Percentiles rank a stretch among this genome's conserved stretches.
Evolutionary conservation across 2,329 filamentous ascomycete species (phyloP).

Genomic region (Trichoderma brevicompactum): DNA sequence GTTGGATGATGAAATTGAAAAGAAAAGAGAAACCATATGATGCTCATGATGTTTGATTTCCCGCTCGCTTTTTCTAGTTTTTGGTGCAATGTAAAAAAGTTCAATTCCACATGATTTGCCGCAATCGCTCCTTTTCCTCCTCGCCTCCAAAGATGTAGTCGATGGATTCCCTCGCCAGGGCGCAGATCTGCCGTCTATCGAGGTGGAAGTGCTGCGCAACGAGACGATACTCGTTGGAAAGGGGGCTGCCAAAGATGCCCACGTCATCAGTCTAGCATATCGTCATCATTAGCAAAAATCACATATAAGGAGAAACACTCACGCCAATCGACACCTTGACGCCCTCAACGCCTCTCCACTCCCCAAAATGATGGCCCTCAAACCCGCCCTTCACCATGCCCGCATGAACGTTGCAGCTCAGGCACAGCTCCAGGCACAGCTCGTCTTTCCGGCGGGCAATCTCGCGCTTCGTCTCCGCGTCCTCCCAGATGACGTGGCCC

Average conservation of each 20-base stretch:
- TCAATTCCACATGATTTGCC: conserved; percentile 53
- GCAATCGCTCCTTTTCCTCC: conserved; percentile 62
- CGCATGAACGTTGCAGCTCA: conserved; percentile 80
- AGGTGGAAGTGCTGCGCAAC: conserved; percentile 73
- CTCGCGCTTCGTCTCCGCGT: conserved; percentile 60
- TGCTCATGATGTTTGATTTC: no score
- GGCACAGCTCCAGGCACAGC: conserved; percentile 74
- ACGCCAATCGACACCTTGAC: conserved; percentile 71
- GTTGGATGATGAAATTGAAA: no score
- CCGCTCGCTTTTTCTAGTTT: no score
- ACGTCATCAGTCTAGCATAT: conserved; percentile 74
- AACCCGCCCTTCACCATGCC: conserved; percentile 70
- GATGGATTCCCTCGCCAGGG: conserved; percentile 64
- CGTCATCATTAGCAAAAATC: no score
- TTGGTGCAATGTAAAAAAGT: background rate
- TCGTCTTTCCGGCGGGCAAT: conserved; percentile 50
- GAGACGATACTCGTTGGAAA: conserved; percentile 78
- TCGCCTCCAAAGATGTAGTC: conserved; percentile 69
- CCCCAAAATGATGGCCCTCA: conserved; percentile 75
- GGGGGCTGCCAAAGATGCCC: conserved; percentile 75
- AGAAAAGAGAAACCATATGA: no score
- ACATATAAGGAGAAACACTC: conserved; percentile 49
- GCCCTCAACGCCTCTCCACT: conserved; percentile 65
- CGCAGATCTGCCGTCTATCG: conserved; percentile 49
- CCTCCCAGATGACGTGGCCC: conserved; percentile 79